A percentile compares a stretch with the other conserved stretches of the same genome.
These are phyloP conservation scores for Corylus heterophylla DNA, from an alignment of 306 rosid genomes.

Conservation along the genomic window DNA sequence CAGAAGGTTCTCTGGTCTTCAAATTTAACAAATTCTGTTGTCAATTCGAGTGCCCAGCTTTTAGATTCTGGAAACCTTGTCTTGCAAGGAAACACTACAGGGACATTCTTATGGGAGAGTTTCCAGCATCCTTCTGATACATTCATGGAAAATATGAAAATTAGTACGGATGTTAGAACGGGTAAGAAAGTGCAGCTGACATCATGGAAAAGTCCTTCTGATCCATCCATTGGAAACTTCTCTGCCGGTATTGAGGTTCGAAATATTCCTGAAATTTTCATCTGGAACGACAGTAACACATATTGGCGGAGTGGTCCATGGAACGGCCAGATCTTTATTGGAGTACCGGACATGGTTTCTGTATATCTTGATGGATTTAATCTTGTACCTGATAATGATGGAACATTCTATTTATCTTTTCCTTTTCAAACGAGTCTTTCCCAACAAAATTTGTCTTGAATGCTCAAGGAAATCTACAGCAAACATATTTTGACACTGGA, in stretches of 20 bases:
- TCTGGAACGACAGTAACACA: no score
- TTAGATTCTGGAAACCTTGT: conserved; percentile 37
- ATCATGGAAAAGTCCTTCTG: conserved; percentile 37
- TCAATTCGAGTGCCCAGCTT: conserved; percentile 28
- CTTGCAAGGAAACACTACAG: conserved; percentile 22
- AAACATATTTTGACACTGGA: neutral
- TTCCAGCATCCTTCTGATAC: conserved; percentile 30
- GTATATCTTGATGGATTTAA: conserved; percentile 13
- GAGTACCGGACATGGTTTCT: conserved; percentile 4
- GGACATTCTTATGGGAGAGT: conserved; percentile 40
- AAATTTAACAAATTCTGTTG: conserved; percentile 23
- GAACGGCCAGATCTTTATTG: conserved; percentile 17
- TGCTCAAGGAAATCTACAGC: conserved; percentile 3
- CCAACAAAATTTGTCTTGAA: neutral
- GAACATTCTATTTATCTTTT: neutral
- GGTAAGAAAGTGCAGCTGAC: neutral
- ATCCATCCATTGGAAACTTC: conserved; percentile 19
- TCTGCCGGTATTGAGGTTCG: no score
- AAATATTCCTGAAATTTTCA: no score
- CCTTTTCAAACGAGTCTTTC: neutral
- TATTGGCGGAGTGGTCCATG: no score
- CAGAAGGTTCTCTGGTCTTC: conserved; percentile 38
- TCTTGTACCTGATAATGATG: neutral
- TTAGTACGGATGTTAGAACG: neutral
- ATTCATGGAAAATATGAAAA: conserved; percentile 15